phyloP scores from a whole-genome alignment of 1,284 basidiomycete species.

The Laetiporus sulphureus region DNA sequence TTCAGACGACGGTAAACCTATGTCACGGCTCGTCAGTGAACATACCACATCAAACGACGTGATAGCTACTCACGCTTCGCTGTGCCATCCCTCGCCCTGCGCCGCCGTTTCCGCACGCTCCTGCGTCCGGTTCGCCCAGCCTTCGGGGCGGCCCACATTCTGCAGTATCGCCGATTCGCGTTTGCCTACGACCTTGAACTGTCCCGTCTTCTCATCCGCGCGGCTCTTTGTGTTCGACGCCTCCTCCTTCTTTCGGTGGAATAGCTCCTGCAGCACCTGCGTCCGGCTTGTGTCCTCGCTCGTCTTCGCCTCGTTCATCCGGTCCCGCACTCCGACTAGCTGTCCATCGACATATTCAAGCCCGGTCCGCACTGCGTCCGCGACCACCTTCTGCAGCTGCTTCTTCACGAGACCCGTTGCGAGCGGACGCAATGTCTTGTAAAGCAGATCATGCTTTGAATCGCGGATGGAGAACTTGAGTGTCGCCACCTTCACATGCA shows the following conservation, averaged over 20 bases:
- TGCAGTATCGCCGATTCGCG: conserved; percentile 54
- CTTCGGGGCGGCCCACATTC: conserved; percentile 57
- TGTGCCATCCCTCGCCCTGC: conserved; percentile 57
- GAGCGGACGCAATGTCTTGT: conserved; percentile 76
- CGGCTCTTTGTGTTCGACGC: conserved; percentile 30
- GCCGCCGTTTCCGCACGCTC: conserved; percentile 49
- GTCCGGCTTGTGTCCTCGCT: conserved; percentile 43
- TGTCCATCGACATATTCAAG: conserved; percentile 86
- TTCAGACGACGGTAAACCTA: background rate
- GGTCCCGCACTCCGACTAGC: conserved; percentile 73
- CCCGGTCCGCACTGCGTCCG: conserved; percentile 70
- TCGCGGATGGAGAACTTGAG: conserved; percentile 91
- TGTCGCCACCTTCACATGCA: conserved; percentile 76
- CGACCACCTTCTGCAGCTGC: conserved; percentile 82
- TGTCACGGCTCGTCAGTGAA: background rate
- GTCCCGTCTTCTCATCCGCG: conserved; percentile 43
- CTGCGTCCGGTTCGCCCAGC: conserved; percentile 62
- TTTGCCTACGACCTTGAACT: conserved; percentile 72
- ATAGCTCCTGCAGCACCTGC: conserved; percentile 67
- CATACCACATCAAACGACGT: background rate
- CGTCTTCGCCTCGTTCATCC: conserved; percentile 65
- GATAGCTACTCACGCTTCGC: conserved; percentile 42
- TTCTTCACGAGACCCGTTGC: conserved; percentile 83
- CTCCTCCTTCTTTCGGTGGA: conserved; percentile 54
- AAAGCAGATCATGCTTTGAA: conserved; percentile 86